These are phyloP conservation scores for Ambrosiella cleistominuta DNA, from an alignment of 2,329 filamentous ascomycete species.

Conservation along the genomic window DNA sequence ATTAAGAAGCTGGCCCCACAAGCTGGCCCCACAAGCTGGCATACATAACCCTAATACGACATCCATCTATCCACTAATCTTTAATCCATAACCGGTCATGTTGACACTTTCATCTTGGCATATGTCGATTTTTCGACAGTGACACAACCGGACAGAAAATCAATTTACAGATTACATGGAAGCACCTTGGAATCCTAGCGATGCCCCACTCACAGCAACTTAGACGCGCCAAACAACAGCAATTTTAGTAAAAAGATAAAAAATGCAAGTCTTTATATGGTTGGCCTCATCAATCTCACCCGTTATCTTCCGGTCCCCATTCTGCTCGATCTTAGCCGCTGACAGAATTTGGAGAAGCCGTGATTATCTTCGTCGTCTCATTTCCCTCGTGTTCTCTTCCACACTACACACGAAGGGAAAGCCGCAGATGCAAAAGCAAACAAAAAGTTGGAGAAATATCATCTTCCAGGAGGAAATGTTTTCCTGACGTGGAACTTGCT, in stretches of 20 bases:
- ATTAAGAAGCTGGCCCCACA: too few relatives aligned
- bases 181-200: too few relatives aligned
- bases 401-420: not conserved
- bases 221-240: too few relatives aligned
- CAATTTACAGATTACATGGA: too few relatives aligned
- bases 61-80: too few relatives aligned
- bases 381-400: not conserved
- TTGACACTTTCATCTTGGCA: too few relatives aligned
- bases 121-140: too few relatives aligned
- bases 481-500: not conserved
- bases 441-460: not conserved
- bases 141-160: too few relatives aligned
- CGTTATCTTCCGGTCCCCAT: not conserved
- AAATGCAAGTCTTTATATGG: not conserved
- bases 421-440: not conserved
- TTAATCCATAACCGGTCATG: too few relatives aligned
- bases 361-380: not conserved
- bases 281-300: not conserved
- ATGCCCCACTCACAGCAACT: too few relatives aligned
- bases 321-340: not conserved
- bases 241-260: not conserved
- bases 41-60: too few relatives aligned
- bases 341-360: not conserved
- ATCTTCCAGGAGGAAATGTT: not conserved
- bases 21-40: too few relatives aligned